Evolutionary conservation across 2,329 filamentous ascomycete genomes (phyloP), one percentile per base, ranked within the genome.

Genomic region (Botrytis paeoniae): DNA sequence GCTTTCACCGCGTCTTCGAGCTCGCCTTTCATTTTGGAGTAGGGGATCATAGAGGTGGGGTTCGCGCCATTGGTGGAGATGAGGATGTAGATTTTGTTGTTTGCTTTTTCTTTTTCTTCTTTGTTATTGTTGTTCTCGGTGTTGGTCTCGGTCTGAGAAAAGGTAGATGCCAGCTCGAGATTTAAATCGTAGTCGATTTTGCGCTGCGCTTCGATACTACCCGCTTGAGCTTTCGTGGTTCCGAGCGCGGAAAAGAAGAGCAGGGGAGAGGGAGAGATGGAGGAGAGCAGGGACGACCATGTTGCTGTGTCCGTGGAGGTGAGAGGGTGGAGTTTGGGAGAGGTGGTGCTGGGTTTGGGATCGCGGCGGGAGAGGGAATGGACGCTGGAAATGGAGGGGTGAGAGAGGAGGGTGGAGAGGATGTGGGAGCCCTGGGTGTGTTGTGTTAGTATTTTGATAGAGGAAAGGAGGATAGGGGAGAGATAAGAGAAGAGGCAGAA

Each of bases 121-220:
- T 22, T 8, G 6, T 18, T 57, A 25, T 86, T 87, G 80, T 91
- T 93, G 61, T 95, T 93, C 0, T 92, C 90, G 35, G 8, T 43
- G 16, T 16, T 18, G 41, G 16, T 18, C 4, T 43, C 41, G 6
- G 3, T 6, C 2, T 32, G 39, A 5, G 29, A 14, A 22, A 51
- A 51, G 0, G 43, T 51, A 74, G 88, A 87, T 5, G 93, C 94
- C 37, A 97, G 86, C 76, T 91, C 90, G 66, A 97, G 82, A 82
- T 97, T 97, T 62, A 97, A 85, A 80, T 96, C 94, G 80, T 94
- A 89, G 83, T 98, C 95, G 76, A 98, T 93, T 80, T 93, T 92
- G 84, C 93, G 92, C 83, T 98, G 95, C 75, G 91, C 89, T 41
- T 89, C 91, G 76, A 97, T 84, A 73, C 92, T 86, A 75, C 95